phyloP scores from a whole-genome alignment of 2,329 filamentous ascomycete species.

The Xylaria sp. region DNA sequence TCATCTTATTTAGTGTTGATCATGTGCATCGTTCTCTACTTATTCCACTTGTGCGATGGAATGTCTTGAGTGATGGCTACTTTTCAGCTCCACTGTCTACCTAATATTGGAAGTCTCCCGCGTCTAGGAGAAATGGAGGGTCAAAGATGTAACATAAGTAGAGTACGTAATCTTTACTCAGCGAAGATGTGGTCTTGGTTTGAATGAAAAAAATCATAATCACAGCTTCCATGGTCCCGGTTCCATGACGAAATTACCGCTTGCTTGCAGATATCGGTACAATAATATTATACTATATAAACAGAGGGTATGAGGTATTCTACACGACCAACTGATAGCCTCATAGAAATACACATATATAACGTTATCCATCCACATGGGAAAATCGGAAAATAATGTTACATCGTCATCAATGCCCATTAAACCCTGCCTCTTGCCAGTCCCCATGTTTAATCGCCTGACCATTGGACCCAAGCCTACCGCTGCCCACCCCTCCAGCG shows the following conservation, averaged over 20 bases:
- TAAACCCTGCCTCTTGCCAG: conserved; percentile 74
- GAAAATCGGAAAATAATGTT: conserved; percentile 18
- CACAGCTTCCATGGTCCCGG: not conserved
- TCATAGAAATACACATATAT: conserved; percentile 30
- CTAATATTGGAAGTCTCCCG: too few relatives aligned
- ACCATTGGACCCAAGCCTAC: conserved; percentile 42
- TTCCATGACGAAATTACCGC: not conserved
- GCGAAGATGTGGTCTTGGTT: not conserved
- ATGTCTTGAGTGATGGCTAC: not conserved
- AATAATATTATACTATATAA: conserved; percentile 11
- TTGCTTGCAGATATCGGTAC: not conserved
- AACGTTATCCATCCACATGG: conserved; percentile 2
- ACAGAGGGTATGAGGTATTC: conserved; percentile 4
- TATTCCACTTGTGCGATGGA: too few relatives aligned
- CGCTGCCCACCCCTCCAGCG: conserved; percentile 53
- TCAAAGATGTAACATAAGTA: too few relatives aligned
- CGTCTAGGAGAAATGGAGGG: too few relatives aligned
- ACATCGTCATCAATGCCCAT: conserved; percentile 50
- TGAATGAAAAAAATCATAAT: not conserved
- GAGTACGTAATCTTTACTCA: not conserved
- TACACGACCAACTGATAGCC: conserved; percentile 19
- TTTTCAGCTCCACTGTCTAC: not conserved
- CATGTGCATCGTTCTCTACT: too few relatives aligned
- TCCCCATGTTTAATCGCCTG: conserved; percentile 59
- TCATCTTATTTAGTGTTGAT: too few relatives aligned